These are phyloP conservation scores for Glomus cerebriforme DNA, from an alignment of 192 early-diverging fungal species.

Conservation along the genomic window DNA sequence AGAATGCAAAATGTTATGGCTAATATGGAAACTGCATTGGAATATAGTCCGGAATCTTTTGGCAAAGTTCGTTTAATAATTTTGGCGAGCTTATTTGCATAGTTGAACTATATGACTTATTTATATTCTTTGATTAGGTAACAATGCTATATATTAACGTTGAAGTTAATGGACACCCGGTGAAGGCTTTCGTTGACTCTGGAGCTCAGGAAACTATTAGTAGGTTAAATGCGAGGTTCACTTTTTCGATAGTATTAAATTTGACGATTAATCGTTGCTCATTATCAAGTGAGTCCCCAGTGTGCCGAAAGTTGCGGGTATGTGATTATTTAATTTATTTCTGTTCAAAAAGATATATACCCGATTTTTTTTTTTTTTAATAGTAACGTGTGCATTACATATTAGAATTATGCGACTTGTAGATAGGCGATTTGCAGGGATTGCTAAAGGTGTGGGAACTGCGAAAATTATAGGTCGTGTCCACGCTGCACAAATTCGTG, in stretches of 20 bases:
- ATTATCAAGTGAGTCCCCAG: conserved; percentile 22
- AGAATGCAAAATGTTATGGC: conserved; percentile 77
- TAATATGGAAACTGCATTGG: conserved; percentile 87
- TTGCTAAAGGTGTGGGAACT: conserved; percentile 92
- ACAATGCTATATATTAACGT: conserved; percentile 91
- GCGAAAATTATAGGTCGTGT: conserved; percentile 97
- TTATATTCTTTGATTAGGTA: conserved; percentile 47
- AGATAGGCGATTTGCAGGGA: conserved; percentile 85
- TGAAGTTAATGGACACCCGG: conserved; percentile 83
- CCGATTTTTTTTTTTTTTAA: not conserved
- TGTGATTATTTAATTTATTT: not conserved
- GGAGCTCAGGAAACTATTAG: conserved; percentile 95
- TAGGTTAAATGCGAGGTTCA: conserved; percentile 38
- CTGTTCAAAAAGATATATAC: not conserved
- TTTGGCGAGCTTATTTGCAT: not conserved
- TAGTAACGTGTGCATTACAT: conserved; percentile 31
- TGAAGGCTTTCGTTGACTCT: conserved; percentile 96
- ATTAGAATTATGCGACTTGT: conserved; percentile 90
- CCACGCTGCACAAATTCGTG: conserved; percentile 82
- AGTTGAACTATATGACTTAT: not conserved
- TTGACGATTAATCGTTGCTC: not conserved
- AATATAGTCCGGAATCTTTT: conserved; percentile 94
- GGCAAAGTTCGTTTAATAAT: conserved; percentile 56
- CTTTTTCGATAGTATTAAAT: not conserved
- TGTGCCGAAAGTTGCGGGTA: conserved; percentile 32